A percentile compares a stretch with the other conserved stretches of the same genome.
Evolutionary conservation across 352 stramenopile genomes (phyloP).

Genomic region (Aphanomyces invadans): DNA sequence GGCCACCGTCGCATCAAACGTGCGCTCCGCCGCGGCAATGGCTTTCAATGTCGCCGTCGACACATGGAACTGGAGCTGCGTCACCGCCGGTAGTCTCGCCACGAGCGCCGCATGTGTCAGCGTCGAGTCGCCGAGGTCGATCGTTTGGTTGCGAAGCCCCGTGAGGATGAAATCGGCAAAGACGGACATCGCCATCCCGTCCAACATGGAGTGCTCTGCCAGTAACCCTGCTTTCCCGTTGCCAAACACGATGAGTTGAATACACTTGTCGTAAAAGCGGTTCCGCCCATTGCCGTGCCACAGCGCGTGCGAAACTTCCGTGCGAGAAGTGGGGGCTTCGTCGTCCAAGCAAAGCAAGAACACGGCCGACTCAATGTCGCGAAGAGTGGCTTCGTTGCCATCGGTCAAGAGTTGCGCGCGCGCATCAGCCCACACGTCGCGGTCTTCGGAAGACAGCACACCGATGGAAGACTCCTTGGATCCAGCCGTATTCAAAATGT

Average conservation of each 20-base stretch:
- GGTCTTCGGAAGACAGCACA: conserved; percentile 57
- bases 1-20: conserved; percentile 59
- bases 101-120: conserved; percentile 30
- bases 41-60: conserved; percentile 38
- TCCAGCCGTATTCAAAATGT: conserved; percentile 41
- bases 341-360: conserved; percentile 66
- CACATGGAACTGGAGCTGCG: conserved; percentile 48
- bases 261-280: conserved; percentile 96
- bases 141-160: conserved; percentile 43
- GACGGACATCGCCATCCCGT: conserved; percentile 74
- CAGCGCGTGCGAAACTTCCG: conserved; percentile 50
- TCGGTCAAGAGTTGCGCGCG: conserved; percentile 53
- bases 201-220: conserved; percentile 90
- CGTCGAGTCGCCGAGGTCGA: conserved; percentile 44
- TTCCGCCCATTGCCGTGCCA: conserved; percentile 88
- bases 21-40: conserved; percentile 45
- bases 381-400: conserved; percentile 52
- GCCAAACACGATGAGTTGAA: conserved; percentile 92
- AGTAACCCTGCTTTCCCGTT: conserved; percentile 93
- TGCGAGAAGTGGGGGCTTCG: conserved; percentile 46
- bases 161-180: conserved; percentile 59
- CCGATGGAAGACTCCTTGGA: conserved; percentile 52
- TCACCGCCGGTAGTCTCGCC: conserved; percentile 28
- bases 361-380: conserved; percentile 56
- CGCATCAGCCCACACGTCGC: conserved; percentile 71